phyloP scores from a whole-genome alignment of 129 eudicot genomes.

The Tagetes erecta region DNA sequence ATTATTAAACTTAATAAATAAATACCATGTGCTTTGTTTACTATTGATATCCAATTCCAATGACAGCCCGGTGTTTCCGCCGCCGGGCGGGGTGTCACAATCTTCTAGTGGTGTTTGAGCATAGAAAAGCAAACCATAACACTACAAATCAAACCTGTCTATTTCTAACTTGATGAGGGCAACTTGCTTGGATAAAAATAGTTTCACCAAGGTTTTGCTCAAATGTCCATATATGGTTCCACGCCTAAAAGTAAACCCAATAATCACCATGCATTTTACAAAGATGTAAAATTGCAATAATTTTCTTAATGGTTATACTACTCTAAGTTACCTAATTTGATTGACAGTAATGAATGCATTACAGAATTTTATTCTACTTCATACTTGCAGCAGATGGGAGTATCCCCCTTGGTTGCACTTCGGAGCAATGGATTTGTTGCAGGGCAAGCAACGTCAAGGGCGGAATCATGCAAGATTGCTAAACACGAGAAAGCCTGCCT shows the following conservation, averaged over 20 bases:
- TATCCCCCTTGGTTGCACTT: constrained; percentile 3
- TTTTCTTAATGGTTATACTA: no score
- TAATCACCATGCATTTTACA: constrained; percentile 13
- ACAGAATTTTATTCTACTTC: background rate
- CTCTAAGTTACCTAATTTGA: background rate
- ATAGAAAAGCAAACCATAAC: background rate
- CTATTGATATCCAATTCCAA: no score
- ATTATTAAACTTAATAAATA: no score
- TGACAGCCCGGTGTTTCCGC: no score
- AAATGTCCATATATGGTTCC: constrained; percentile 94
- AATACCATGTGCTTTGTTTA: no score
- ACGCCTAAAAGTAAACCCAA: constrained; percentile 45
- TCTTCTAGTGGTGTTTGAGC: no score
- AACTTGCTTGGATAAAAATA: constrained; percentile 89
- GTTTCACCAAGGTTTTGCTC: constrained; percentile 93
- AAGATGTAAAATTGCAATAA: constrained; percentile 1
- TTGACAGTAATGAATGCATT: background rate
- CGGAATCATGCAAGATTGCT: no score
- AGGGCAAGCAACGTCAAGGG: no score
- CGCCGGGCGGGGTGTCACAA: no score
- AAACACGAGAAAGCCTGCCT: no score
- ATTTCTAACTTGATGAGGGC: constrained; percentile 98
- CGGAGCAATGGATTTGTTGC: no score
- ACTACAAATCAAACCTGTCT: constrained; percentile 53
- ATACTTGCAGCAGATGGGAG: background rate